These are phyloP conservation scores for Fusarium redolens DNA, from an alignment of 2,329 filamentous ascomycete species.

Conservation along the genomic window DNA sequence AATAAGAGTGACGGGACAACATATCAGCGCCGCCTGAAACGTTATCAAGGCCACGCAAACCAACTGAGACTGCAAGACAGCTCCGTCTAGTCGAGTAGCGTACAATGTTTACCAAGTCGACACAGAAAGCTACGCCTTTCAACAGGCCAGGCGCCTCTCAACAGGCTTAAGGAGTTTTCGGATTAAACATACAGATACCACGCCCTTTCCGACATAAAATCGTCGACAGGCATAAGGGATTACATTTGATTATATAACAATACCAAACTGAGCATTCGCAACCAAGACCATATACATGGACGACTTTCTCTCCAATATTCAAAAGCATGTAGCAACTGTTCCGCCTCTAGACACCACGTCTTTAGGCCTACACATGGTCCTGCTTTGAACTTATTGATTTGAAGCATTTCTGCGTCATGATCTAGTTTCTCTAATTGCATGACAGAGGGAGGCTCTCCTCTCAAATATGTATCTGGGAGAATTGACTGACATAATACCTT, in stretches of 20 bases:
- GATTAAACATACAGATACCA: slow-evolving; percentile 27
- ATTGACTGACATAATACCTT: neutral
- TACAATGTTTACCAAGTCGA: slow-evolving; percentile 31
- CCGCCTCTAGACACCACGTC: too few relatives aligned
- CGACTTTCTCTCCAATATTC: neutral
- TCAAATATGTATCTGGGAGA: neutral
- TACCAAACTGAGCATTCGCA: slow-evolving; percentile 21
- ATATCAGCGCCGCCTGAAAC: neutral
- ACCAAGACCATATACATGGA: slow-evolving; percentile 5
- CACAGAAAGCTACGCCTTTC: slow-evolving; percentile 43
- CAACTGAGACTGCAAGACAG: neutral
- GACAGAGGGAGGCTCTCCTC: neutral
- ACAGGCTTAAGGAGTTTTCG: slow-evolving; percentile 44
- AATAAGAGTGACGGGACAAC: slow-evolving; percentile 2
- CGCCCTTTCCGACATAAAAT: slow-evolving; percentile 30
- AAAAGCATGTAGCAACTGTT: neutral
- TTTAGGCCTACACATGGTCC: neutral
- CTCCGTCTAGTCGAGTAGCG: slow-evolving; percentile 19
- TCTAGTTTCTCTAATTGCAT: neutral
- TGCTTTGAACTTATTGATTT: neutral
- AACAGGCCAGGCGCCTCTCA: slow-evolving; percentile 46
- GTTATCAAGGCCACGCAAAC: neutral
- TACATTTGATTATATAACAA: slow-evolving; percentile 31
- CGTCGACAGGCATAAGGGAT: slow-evolving; percentile 23
- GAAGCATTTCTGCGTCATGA: neutral